Evolutionary conservation across 2,329 filamentous ascomycete genomes (phyloP).

Genomic region (Ceratocystis lukuohia): DNA sequence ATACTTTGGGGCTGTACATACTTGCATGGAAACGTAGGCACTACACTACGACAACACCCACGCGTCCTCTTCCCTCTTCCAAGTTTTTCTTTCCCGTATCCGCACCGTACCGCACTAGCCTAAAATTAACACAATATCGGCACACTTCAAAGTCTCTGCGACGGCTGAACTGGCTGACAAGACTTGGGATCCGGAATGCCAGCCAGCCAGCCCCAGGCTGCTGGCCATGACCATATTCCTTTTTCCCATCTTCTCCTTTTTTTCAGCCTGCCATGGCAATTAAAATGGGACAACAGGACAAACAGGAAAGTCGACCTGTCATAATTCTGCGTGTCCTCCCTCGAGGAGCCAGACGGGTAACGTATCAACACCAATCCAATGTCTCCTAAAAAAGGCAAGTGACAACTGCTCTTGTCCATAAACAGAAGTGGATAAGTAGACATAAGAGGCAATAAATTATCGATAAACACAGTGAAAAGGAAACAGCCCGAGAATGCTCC

Average conservation of each 20-base stretch:
- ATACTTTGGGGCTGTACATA: background rate
- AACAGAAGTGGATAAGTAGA: background rate
- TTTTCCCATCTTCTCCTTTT: background rate
- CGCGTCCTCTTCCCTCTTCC: background rate
- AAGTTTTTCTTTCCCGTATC: background rate
- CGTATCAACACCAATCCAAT: background rate
- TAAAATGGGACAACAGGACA: background rate
- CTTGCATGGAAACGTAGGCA: background rate
- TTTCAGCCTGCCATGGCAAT: no score
- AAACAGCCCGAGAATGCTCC: background rate
- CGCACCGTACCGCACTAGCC: background rate
- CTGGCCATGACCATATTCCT: no score
- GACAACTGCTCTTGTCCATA: background rate
- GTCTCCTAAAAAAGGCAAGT: background rate
- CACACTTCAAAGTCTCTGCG: background rate
- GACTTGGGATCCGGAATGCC: background rate
- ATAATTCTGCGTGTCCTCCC: background rate
- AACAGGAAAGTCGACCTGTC: slow-evolving; percentile 1
- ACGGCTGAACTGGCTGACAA: background rate
- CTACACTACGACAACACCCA: background rate
- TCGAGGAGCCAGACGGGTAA: background rate
- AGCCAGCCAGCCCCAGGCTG: background rate
- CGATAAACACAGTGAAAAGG: background rate
- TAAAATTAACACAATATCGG: background rate
- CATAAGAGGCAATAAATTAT: background rate